These are phyloP conservation scores for Atalantia buxifolia DNA, from an alignment of 345 rosid genomes.

Conservation along the genomic window DNA sequence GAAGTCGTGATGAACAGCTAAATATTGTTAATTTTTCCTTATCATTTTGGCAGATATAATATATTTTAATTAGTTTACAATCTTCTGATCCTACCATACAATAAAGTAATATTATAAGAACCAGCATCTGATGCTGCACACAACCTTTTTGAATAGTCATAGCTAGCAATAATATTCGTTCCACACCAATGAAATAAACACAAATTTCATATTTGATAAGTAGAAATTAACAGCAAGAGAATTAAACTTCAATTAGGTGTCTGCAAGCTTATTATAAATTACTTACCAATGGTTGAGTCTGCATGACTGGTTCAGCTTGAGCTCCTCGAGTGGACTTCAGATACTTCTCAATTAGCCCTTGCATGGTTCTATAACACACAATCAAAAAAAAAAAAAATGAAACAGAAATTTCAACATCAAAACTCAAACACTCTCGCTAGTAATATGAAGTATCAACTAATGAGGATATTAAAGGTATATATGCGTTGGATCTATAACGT, in stretches of 20 bases:
- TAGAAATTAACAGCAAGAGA: background rate
- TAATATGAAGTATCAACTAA: background rate
- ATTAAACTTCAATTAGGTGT: background rate
- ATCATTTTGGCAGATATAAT: background rate
- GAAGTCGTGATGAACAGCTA: background rate
- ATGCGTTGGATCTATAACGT: background rate
- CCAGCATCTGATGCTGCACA: background rate
- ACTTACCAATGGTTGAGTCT: constrained; percentile 32
- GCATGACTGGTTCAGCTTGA: constrained; percentile 22
- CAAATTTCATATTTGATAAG: background rate
- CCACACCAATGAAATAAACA: background rate
- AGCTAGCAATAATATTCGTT: background rate
- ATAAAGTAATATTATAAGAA: background rate
- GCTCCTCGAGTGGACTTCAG: constrained; percentile 40
- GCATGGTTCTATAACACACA: constrained; percentile 41
- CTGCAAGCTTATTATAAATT: background rate
- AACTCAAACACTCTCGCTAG: background rate
- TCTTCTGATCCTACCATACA: background rate
- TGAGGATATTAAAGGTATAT: background rate
- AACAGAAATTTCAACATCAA: background rate
- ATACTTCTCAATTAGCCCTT: constrained; percentile 60
- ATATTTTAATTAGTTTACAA: background rate
- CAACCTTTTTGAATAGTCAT: background rate
- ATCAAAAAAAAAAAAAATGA: too few species aligned
- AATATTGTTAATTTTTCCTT: background rate